Evolutionary conservation across 768 basidiomycete genomes (phyloP), one percentile per base, ranked within the genome.

Genomic region (Boletus fagicola): DNA sequence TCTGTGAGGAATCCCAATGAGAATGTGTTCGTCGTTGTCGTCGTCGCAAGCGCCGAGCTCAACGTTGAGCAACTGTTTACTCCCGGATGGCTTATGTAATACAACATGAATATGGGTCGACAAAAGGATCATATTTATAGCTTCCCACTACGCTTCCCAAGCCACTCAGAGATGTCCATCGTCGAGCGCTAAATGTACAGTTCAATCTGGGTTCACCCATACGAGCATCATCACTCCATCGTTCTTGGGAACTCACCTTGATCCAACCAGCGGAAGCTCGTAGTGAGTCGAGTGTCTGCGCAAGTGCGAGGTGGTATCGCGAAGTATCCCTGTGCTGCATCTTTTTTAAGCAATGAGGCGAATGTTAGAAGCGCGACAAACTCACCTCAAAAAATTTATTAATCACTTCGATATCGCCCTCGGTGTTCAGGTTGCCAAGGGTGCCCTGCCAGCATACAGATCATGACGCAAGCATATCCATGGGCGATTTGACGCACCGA

Each of bases 331-430:
- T 87, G 67, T 77, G 77, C 84, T 87, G 57, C 30, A 35, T 35
- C 57, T 33, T 20, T 36, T 13, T 46, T 53, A 6, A 59, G 38
- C n/a, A 36, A 46, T 4, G 15, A 8, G 13, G 28, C 31, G 15
- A 31, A 39, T 45, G 30, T 6, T 26, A 33, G 20, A 44, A 12
- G 30, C 30, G 15, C 24, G 42, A 50, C 40, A 44, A 35, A 57
- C 74, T 70, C 69, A 85, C 88, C 78, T 86, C 81, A 79, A 94
- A 98, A 79, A 92, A 96, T 5, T 73, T 80, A 51, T 80, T 79
- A 15, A 84, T 78, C 22, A 76, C 77, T 51, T 84, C 74, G 42
- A 81, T 78, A 73, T 97, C 95, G 57, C 82, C 72, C 59, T 86
- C 75, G 22, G 82, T 83, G n/a, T 87, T 83, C 54, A 95, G 76